Base-by-base conservation (phyloP, 805 yeast species). In the Nakazawaea wyomingensis region DNA sequence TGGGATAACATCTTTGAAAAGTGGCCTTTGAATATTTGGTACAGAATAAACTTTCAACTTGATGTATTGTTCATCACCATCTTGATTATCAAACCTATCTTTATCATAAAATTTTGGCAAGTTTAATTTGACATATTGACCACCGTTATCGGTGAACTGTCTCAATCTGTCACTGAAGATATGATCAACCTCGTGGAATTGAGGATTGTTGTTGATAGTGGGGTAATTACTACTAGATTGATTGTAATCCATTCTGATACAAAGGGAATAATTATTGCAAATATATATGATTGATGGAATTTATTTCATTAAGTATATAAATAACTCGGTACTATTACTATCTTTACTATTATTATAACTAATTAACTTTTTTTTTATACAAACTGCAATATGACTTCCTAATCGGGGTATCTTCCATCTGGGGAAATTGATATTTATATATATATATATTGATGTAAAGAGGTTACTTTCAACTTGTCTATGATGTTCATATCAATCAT, bases 101-200 rank as follows among this genome's bases (percentile, higher is more conserved):
- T 65, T 63, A 54, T 83, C 89, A 56, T 85, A 86, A 58, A 85
- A 88, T 53, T 81, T 82, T 10, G 97, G 95, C 29, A 91, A 66
- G 60, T 87, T 88, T 53, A 89, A 66, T 39, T 73, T 67, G 31
- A 62, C 59, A 65, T 84, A 91, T 49, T 80, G 80, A 24, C 98
- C 97, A n/a, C 78, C 80, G 14, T 55, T 54, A 51, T 78, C 82
- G 35, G 77, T 76, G 68, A 88, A 88, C 52, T 84, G 95, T 34
- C 88, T 71, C 48, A 89, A 66, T 36, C 96, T 71, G 54, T 77
- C 73, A 50, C 78, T 82, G 56, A 82, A 88, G 44, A 88, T 73
- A 31, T 76, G 71, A 56, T 85, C 89, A 34, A 87, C 77, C 49
- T 89, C 88, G 55, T 85, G 84, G 52, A 85, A 81, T 33, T 74